Conservation (phyloP, 192 early-diverging fungal genomes). For the Oehlia diaphana region DNA sequence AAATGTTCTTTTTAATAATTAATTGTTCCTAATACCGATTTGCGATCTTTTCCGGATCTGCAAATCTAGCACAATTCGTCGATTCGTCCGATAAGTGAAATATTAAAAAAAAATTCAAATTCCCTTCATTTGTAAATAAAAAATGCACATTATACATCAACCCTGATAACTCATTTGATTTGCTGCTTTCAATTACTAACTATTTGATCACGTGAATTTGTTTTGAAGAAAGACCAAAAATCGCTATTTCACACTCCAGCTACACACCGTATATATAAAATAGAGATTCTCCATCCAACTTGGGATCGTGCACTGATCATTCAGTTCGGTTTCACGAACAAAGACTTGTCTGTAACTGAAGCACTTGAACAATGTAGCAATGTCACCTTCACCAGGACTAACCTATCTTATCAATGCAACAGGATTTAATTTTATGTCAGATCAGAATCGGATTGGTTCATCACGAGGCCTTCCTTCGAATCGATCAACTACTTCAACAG, state of each 20-base stretch:
- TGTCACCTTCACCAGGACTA: too few species aligned
- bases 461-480: background rate
- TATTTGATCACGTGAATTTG: background rate
- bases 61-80: too few species aligned
- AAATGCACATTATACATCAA: too few species aligned
- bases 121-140: too few species aligned
- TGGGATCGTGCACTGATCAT: background rate
- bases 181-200: background rate
- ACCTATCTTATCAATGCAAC: too few species aligned
- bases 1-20: background rate
- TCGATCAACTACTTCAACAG: background rate
- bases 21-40: too few species aligned
- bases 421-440: background rate
- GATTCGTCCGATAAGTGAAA: too few species aligned
- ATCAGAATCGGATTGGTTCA: background rate
- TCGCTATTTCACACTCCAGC: background rate
- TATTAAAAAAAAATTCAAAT: too few species aligned
- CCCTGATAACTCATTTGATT: background rate
- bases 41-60: background rate
- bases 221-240: background rate
- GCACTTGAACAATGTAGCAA: too few species aligned
- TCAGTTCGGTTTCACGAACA: background rate
- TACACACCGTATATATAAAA: constrained; percentile 3
- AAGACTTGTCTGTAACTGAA: background rate
- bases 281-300: background rate